phyloP scores from a whole-genome alignment of 176 grass and related monocot genomes.

The Echinochloa phyllopogon region DNA sequence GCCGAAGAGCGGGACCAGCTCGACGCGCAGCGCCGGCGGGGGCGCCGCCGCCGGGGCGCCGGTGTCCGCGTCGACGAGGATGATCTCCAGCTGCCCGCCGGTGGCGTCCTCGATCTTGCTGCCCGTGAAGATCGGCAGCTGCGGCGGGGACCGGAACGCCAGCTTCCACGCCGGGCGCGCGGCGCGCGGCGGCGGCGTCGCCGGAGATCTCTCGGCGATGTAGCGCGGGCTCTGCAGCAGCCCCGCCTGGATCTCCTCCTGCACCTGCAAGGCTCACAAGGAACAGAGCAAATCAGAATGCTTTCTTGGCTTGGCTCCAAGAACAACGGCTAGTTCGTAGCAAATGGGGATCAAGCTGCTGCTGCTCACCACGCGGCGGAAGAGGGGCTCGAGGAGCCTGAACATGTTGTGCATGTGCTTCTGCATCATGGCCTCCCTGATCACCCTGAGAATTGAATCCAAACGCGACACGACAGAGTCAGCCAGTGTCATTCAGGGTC shows the following conservation, averaged over 20 bases:
- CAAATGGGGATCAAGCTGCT: background rate
- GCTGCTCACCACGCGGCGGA: constrained; percentile 74
- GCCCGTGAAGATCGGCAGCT: constrained; percentile 72
- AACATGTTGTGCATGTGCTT: constrained; percentile 60
- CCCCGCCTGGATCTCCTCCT: constrained; percentile 79
- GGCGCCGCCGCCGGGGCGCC: background rate
- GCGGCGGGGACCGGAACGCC: constrained; percentile 50
- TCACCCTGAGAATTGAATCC: constrained; percentile 53
- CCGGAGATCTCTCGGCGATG: constrained; percentile 42
- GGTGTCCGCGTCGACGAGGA: constrained; percentile 46
- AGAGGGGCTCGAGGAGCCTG: constrained; percentile 58
- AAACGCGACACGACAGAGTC: too few species aligned
- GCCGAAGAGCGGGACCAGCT: constrained; percentile 72
- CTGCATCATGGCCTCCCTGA: constrained; percentile 70
- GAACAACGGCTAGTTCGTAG: background rate
- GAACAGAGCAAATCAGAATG: constrained; percentile 36
- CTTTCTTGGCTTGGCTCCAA: background rate
- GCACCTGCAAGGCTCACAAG: constrained; percentile 53
- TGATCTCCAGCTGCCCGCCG: constrained; percentile 54
- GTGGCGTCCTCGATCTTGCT: constrained; percentile 69
- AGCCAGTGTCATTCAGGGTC: background rate
- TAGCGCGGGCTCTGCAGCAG: constrained; percentile 52
- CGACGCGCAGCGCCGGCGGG: constrained; percentile 57
- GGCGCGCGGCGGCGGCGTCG: constrained; percentile 23
- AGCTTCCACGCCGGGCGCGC: constrained; percentile 50